Evolutionary conservation across 495 filamentous ascomycete species (phyloP).

Genomic region (Aspergillus baeticus): DNA sequence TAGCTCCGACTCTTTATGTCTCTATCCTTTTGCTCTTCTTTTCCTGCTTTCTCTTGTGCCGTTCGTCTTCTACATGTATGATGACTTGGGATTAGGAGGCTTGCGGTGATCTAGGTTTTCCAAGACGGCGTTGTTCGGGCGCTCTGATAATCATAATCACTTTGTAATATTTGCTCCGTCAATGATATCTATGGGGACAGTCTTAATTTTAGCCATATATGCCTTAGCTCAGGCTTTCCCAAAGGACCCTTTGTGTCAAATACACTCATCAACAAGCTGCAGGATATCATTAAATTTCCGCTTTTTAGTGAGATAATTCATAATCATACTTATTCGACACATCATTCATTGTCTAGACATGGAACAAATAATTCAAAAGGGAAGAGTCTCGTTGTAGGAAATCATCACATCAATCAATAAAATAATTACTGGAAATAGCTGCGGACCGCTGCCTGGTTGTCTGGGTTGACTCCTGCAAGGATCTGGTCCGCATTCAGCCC

Average conservation of each 20-base stretch:
- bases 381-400: background rate
- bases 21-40: background rate
- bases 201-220: background rate
- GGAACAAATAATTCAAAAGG: constrained; percentile 5
- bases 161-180: background rate
- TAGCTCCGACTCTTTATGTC: background rate
- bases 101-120: constrained; percentile 1
- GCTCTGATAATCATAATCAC: background rate
- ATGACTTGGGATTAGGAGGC: constrained; percentile 10
- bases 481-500: constrained; percentile 69
- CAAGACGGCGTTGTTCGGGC: constrained; percentile 3
- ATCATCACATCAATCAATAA: constrained; percentile 16
- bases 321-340: background rate
- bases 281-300: no score
- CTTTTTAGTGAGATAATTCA: no score
- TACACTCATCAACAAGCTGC: no score
- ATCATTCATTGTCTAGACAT: constrained; percentile 12
- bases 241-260: no score
- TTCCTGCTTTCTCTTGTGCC: background rate
- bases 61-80: constrained; percentile 10
- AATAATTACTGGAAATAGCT: constrained; percentile 59
- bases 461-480: constrained; percentile 66
- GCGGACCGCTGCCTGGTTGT: constrained; percentile 73
- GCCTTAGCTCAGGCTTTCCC: no score
- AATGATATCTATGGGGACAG: background rate